Evolutionary conservation across 495 filamentous ascomycete genomes (phyloP).

Genomic region (Penicillium antarcticum): DNA sequence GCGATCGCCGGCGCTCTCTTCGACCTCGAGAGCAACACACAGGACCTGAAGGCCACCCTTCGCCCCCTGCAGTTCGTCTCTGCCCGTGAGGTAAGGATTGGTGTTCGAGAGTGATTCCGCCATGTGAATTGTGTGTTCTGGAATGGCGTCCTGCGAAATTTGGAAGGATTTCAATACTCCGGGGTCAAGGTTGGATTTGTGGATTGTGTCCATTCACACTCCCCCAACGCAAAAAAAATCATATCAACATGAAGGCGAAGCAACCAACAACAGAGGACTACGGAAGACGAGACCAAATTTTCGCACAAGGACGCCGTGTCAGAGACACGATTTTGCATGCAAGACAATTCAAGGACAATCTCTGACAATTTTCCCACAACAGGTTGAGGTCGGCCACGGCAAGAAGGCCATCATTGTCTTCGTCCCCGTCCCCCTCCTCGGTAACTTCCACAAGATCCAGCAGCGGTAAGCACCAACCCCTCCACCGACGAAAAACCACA

Average conservation of each 20-base stretch:
- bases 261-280: background rate
- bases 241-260: background rate
- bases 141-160: constrained; percentile 16
- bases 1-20: constrained; percentile 91
- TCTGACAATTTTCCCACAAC: constrained; percentile 31
- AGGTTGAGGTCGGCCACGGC: constrained; percentile 99
- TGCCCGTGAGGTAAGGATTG: constrained; percentile 90
- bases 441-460: constrained; percentile 96
- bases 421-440: constrained; percentile 96
- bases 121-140: constrained; percentile 10
- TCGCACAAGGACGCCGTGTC: constrained; percentile 9
- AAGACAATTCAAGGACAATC: constrained; percentile 9
- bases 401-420: constrained; percentile 99
- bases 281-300: constrained; percentile 8
- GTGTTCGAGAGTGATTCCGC: background rate
- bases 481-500: background rate
- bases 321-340: constrained; percentile 11
- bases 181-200: constrained; percentile 6
- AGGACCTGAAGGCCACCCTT: constrained; percentile 89
- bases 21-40: constrained; percentile 96
- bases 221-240: background rate
- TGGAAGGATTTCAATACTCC: constrained; percentile 6
- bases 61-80: constrained; percentile 95
- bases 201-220: constrained; percentile 3
- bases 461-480: constrained; percentile 70